Percentiles rank a stretch among this genome's conserved stretches.
These are phyloP conservation scores for Backusella morwellensis DNA, from an alignment of 192 early-diverging fungal genomes.

Conservation along the genomic window DNA sequence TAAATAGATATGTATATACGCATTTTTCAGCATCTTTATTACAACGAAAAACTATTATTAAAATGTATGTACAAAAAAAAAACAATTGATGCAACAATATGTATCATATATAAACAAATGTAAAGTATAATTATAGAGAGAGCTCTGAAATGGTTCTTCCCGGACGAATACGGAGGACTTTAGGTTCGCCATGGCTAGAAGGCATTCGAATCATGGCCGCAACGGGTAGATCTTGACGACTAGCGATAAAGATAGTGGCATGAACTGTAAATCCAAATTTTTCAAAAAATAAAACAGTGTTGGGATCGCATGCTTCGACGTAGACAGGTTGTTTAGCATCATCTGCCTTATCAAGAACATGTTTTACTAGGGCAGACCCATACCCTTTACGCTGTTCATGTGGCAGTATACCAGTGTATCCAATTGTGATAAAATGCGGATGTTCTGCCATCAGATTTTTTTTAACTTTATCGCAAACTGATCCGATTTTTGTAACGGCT, in stretches of 20 bases:
- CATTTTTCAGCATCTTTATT: not conserved
- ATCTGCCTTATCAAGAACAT: conserved; percentile 28
- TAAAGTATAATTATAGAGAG: conserved; percentile 10
- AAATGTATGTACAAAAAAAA: not conserved
- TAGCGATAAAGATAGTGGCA: not conserved
- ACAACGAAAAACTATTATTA: not conserved
- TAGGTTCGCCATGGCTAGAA: not conserved
- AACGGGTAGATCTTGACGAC: conserved; percentile 15
- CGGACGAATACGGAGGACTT: conserved; percentile 16
- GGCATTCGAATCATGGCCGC: conserved; percentile 22
- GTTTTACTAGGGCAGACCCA: conserved; percentile 20
- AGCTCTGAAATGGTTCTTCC: conserved; percentile 20
- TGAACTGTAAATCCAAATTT: conserved; percentile 23
- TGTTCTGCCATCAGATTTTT: not conserved
- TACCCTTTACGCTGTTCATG: conserved; percentile 30
- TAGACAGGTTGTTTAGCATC: conserved; percentile 10
- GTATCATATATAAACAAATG: not conserved
- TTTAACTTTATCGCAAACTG: conserved; percentile 1
- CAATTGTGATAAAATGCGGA: conserved; percentile 20
- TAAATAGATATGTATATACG: not conserved
- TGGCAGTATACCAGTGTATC: conserved; percentile 22
- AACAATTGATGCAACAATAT: not conserved
- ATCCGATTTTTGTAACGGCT: not conserved
- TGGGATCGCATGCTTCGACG: conserved; percentile 14
- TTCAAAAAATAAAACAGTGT: conserved; percentile 29